Conservation (phyloP, 306 rosid genomes). For the Lagenaria siceraria region DNA sequence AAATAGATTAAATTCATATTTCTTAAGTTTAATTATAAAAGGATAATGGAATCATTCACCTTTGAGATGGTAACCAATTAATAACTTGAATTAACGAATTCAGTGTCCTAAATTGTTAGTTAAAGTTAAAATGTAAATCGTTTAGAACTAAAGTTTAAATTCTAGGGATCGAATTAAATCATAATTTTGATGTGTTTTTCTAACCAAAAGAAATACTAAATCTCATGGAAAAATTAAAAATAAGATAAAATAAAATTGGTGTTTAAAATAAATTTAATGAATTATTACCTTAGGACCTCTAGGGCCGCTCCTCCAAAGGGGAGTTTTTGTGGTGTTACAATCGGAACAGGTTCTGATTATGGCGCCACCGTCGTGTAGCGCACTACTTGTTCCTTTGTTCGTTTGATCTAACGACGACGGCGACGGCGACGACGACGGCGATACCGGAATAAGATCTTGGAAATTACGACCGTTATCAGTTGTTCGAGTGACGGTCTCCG, state of each 20-base stretch:
- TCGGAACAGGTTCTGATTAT: slow-evolving; percentile 79
- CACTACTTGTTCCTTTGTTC: not conserved
- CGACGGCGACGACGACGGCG: not conserved
- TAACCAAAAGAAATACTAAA: not conserved
- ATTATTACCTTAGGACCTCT: slow-evolving; percentile 84
- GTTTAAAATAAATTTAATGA: not conserved
- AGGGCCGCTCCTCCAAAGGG: slow-evolving; percentile 99
- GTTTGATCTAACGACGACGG: not conserved
- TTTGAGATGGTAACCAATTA: too few species aligned
- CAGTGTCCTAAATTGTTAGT: too few species aligned
- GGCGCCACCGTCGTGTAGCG: not conserved
- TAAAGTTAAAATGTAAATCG: too few species aligned
- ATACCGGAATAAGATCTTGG: slow-evolving; percentile 26
- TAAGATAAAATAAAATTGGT: not conserved
- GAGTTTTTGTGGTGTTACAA: slow-evolving; percentile 89
- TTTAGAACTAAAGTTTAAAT: too few species aligned
- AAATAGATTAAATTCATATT: too few species aligned
- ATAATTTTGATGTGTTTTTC: not conserved
- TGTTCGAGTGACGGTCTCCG: not conserved
- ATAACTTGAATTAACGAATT: too few species aligned
- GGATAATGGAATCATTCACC: too few species aligned
- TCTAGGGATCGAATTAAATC: too few species aligned
- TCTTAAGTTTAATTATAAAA: too few species aligned
- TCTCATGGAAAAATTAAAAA: not conserved
- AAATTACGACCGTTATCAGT: not conserved